Evolutionary conservation across 2,329 filamentous ascomycete species (phyloP).

Genomic region (Graphilbum ipis-grandicollis): DNA sequence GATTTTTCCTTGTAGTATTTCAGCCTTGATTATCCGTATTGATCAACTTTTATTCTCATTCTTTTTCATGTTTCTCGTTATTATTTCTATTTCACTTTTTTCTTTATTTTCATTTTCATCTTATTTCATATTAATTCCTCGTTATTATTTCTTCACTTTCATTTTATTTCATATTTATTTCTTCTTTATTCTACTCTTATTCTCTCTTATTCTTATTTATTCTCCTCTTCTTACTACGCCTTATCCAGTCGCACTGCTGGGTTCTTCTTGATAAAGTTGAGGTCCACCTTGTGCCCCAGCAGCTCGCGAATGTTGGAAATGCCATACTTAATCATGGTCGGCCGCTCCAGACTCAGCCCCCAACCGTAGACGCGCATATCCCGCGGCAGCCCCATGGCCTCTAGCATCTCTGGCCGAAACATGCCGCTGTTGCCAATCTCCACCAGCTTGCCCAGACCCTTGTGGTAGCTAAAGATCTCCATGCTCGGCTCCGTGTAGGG

Average conservation of each 20-base stretch:
- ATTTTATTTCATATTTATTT: neutral
- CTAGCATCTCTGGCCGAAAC: constrained; percentile 96
- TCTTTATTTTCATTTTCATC: neutral
- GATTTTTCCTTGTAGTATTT: too few species aligned
- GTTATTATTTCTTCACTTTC: too few species aligned
- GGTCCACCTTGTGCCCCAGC: constrained; percentile 86
- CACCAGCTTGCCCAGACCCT: constrained; percentile 75
- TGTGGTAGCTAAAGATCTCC: constrained; percentile 96
- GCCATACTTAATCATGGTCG: constrained; percentile 93
- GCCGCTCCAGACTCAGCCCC: constrained; percentile 78
- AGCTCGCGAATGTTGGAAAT: constrained; percentile 85
- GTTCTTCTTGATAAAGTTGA: constrained; percentile 83
- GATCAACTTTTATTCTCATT: too few species aligned
- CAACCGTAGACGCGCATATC: constrained; percentile 90
- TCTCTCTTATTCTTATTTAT: too few species aligned
- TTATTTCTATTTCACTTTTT: too few species aligned
- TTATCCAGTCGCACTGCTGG: constrained; percentile 81
- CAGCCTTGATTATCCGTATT: too few species aligned
- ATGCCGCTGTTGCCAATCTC: constrained; percentile 98
- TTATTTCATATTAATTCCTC: too few species aligned
- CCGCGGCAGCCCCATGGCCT: constrained; percentile 72
- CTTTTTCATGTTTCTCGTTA: too few species aligned
- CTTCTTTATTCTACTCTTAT: neutral
- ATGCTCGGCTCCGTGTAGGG: constrained; percentile 90
- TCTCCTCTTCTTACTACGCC: too few species aligned